Percentiles rank a stretch among this genome's conserved stretches.
phyloP scores from a whole-genome alignment of 2,329 filamentous ascomycete genomes.

The Chaetomium sp. region DNA sequence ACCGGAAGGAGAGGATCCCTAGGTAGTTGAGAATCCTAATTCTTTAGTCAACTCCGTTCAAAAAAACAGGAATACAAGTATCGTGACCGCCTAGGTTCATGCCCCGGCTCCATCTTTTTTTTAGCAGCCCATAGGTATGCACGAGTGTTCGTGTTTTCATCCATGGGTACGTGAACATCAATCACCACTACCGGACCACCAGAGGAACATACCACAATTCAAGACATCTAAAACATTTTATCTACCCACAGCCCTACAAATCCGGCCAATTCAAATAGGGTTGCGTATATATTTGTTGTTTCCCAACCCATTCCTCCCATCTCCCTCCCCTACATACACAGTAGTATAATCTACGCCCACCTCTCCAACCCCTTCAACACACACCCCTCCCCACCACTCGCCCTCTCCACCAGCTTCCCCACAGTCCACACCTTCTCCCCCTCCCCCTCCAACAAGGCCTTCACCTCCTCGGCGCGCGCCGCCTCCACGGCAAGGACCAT shows the following conservation, averaged over 20 bases:
- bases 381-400: conserved; percentile 58
- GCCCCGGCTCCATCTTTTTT: too few species aligned
- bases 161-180: too few species aligned
- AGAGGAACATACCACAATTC: background rate
- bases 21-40: background rate
- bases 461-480: conserved; percentile 63
- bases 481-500: conserved; percentile 85
- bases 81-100: too few species aligned
- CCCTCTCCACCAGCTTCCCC: conserved; percentile 67
- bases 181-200: background rate
- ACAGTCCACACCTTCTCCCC: conserved; percentile 80
- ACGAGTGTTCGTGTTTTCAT: too few species aligned
- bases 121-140: too few species aligned
- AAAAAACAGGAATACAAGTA: background rate
- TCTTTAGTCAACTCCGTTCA: background rate
- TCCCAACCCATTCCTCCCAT: background rate
- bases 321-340: too few species aligned
- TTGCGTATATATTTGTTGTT: background rate
- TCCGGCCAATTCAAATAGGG: too few species aligned
- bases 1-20: background rate
- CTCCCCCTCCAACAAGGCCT: conserved; percentile 60
- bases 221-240: background rate
- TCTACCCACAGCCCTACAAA: background rate
- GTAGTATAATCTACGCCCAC: conserved; percentile 40
- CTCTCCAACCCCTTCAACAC: conserved; percentile 60